phyloP scores from a whole-genome alignment of 2,329 filamentous ascomycete genomes.

The Fusarium buharicum region DNA sequence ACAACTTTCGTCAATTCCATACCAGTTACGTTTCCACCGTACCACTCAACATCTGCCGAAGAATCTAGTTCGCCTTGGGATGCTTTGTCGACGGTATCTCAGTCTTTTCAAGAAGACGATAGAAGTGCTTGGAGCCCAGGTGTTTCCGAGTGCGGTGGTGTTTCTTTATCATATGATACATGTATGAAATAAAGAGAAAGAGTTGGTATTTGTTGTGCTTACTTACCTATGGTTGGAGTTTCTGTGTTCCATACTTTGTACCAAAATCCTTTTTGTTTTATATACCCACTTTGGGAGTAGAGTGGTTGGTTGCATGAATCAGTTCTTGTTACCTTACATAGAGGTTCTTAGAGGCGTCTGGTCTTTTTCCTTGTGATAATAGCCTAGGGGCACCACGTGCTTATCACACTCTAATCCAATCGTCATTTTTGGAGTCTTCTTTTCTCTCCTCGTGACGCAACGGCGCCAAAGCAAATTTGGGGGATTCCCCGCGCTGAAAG shows the following conservation, averaged over 20 bases:
- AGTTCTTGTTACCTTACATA: not conserved
- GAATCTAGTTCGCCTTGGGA: conserved; percentile 34
- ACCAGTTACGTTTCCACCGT: conserved; percentile 1
- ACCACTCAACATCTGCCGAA: conserved; percentile 31
- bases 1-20: conserved; percentile 16
- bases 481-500: conserved; percentile 38
- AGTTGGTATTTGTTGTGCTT: too few relatives aligned
- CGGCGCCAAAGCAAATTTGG: conserved; percentile 3
- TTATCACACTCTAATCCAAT: conserved; percentile 5
- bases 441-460: conserved; percentile 38
- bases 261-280: conserved; percentile 2
- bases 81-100: conserved; percentile 17
- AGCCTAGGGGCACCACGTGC: conserved; percentile 22
- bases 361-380: conserved; percentile 34
- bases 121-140: conserved; percentile 23
- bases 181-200: conserved; percentile 15
- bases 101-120: conserved; percentile 31
- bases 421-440: conserved; percentile 26
- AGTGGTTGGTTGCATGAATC: conserved; percentile 10
- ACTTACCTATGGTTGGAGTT: not conserved
- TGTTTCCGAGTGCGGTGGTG: conserved; percentile 17
- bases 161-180: conserved; percentile 22
- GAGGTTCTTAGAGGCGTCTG: not conserved
- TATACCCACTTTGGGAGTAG: conserved; percentile 11
- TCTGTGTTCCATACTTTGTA: conserved; percentile 1